Evolutionary conservation across 176 grass and related monocot species (phyloP).

Genomic region (Aegilops tauschii): DNA sequence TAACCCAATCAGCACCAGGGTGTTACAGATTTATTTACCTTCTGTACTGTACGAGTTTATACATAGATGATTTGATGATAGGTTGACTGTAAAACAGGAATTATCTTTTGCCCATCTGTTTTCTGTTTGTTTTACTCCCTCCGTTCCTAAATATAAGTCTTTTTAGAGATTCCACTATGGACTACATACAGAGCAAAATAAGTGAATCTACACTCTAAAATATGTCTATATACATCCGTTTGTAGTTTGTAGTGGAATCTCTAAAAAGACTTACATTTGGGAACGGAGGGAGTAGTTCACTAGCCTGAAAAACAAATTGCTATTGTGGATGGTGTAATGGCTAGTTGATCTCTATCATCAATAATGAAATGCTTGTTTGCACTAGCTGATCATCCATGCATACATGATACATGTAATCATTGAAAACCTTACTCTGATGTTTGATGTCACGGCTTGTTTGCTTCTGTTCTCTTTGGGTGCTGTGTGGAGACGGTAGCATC

Average conservation of each 20-base stretch:
- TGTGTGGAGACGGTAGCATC: background rate
- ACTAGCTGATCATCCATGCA: background rate
- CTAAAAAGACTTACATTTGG: no score
- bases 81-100: slow-evolving; percentile 1
- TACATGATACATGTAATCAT: background rate
- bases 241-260: no score
- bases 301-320: background rate
- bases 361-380: background rate
- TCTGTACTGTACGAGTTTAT: background rate
- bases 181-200: no score
- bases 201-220: no score
- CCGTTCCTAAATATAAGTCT: no score
- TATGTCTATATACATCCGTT: no score
- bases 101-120: background rate
- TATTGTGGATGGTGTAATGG: background rate
- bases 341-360: background rate
- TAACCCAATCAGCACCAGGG: background rate
- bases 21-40: background rate
- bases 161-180: no score
- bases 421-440: background rate
- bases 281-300: background rate
- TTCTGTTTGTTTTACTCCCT: background rate
- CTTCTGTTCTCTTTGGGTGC: slow-evolving; percentile 11
- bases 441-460: background rate
- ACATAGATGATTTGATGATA: slow-evolving; percentile 8